Evolutionary conservation across 2,329 filamentous ascomycete species (phyloP), one percentile per base, ranked within the genome.

Genomic region (Diaporthe ampelina): DNA sequence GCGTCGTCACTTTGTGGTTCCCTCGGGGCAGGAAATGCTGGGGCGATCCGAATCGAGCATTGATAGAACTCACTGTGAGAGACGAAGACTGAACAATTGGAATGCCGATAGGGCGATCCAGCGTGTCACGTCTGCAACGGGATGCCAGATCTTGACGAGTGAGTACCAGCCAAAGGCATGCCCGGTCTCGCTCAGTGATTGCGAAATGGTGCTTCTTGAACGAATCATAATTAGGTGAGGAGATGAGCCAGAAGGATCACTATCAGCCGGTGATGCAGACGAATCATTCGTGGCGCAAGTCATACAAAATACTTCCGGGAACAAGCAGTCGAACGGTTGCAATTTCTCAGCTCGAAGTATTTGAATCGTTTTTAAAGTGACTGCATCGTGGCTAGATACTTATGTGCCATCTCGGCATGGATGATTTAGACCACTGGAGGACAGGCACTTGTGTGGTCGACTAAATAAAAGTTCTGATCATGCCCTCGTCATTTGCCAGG

Each of bases 21-120:
- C 32, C 37, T 24, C 74, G 76, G 72, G 76, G 74, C 3, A 58
- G 52, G 54, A 73, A 73, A 43, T 61, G 58, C 43, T 77, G 76
- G 76, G 43, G 50, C 8, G 76, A 76, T 1, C 76, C 76, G 0
- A 77, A 74, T 17, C 43, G 73, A 29, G 74, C 76, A 24, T 67
- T 77, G 40, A 65, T 77, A 5, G 72, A 74, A 21, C 35, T 50
- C 6, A 56, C 56, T 1, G 29, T 71, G 3, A 17, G 52, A 26
- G 56, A 57, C 0, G 40, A 45, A 52, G 40, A 35, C 15, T 52
- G 19, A 1, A 9, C 24, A 24, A 4, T 26, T 43, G 4, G 26
- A 15, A 19, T 17, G 8, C 2, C 11, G 13, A 24, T n/a, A 43
- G n/a, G 0, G 24, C 40, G 13, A 7, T 26, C 37, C 10, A 13